Percentiles rank a stretch among this genome's conserved stretches.
Evolutionary conservation across 208 protist genomes (phyloP).

Genomic region (Leishmania tarentolae): DNA sequence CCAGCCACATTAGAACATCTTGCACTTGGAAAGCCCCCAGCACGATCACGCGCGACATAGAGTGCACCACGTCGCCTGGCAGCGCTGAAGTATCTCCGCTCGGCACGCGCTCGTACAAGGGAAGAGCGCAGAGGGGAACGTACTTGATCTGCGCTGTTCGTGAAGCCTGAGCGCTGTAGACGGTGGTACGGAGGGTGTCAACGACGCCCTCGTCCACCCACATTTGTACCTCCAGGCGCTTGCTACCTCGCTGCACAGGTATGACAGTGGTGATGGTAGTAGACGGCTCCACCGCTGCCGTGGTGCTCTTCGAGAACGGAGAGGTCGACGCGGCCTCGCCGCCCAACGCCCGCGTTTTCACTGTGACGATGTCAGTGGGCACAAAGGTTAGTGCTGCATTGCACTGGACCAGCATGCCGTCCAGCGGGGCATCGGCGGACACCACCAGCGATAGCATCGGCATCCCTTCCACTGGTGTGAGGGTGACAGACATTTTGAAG

Average conservation of each 20-base stretch:
- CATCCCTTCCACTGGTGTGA: slow-evolving; percentile 48
- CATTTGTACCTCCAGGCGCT: slow-evolving; percentile 51
- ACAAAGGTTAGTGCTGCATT: slow-evolving; percentile 45
- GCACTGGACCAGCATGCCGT: slow-evolving; percentile 55
- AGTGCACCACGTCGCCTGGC: slow-evolving; percentile 24
- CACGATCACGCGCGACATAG: slow-evolving; percentile 58
- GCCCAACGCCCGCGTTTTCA: slow-evolving; percentile 19
- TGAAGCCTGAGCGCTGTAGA: slow-evolving; percentile 51
- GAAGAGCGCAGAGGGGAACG: slow-evolving; percentile 58
- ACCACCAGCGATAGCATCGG: slow-evolving; percentile 65
- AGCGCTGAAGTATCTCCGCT: slow-evolving; percentile 25
- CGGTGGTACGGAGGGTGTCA: slow-evolving; percentile 45
- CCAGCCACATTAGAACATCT: slow-evolving; percentile 69
- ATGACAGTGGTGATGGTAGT: slow-evolving; percentile 28
- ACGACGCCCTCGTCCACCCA: slow-evolving; percentile 61
- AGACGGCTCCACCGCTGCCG: background rate
- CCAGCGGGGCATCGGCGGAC: slow-evolving; percentile 59
- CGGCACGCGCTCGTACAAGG: slow-evolving; percentile 70
- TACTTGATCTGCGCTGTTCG: slow-evolving; percentile 77
- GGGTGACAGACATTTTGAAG: slow-evolving; percentile 56
- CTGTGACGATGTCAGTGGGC: slow-evolving; percentile 37
- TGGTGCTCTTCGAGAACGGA: background rate
- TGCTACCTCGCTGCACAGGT: slow-evolving; percentile 28
- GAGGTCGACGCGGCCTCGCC: slow-evolving; percentile 18
- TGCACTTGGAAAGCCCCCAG: slow-evolving; percentile 42